Evolutionary conservation across 2,329 filamentous ascomycete species (phyloP).

Genomic region (Xylariaceae sp.): DNA sequence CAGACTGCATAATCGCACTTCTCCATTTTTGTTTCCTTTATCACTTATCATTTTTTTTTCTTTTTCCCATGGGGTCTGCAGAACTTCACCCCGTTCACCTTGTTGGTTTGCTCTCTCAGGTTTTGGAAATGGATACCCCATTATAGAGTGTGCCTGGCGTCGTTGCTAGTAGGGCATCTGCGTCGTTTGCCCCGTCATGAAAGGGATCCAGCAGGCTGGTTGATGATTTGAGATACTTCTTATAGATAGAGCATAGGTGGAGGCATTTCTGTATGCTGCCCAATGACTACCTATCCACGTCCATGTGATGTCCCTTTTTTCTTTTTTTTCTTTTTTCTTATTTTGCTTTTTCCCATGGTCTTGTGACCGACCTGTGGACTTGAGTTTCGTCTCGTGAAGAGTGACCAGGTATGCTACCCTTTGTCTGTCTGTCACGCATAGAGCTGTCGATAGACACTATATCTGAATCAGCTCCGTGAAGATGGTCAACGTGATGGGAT

Average conservation of each 20-base stretch:
- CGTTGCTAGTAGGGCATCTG: conserved; percentile 7
- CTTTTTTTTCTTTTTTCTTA: not conserved
- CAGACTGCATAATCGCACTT: conserved; percentile 18
- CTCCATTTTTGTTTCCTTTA: not conserved
- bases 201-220: not conserved
- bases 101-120: conserved; percentile 5
- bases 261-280: not conserved
- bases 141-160: conserved; percentile 20
- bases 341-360: too few species aligned
- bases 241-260: conserved; percentile 11
- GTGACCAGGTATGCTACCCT: too few species aligned
- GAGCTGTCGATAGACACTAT: too few species aligned
- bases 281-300: not conserved
- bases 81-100: not conserved
- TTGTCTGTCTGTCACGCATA: too few species aligned
- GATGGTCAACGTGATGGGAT: too few species aligned
- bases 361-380: too few species aligned
- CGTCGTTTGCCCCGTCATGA: conserved; percentile 1
- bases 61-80: not conserved
- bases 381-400: too few species aligned
- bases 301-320: not conserved
- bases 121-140: conserved; percentile 14
- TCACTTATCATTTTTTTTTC: not conserved
- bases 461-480: too few species aligned
- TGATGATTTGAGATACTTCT: conserved; percentile 1